These are phyloP conservation scores for Cryptosporidium baileyi DNA, from an alignment of 169 alveolate genomes.

Conservation along the genomic window DNA sequence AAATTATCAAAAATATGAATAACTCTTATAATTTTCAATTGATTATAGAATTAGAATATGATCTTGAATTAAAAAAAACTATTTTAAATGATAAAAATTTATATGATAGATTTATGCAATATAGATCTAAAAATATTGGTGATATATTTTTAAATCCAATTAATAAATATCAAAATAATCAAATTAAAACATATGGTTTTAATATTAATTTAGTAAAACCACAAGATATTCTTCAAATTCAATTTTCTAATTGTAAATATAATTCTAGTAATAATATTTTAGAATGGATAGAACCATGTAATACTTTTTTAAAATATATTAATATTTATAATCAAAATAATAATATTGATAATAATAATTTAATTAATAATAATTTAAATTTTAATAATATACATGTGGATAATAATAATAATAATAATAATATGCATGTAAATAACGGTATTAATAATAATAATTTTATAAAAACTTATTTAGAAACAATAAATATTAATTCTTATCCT, in stretches of 20 bases:
- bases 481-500: too few species aligned
- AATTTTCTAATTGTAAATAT: constrained; percentile 1
- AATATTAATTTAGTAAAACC: background rate
- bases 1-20: background rate
- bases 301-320: background rate
- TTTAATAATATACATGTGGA: too few species aligned
- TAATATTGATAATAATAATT: background rate
- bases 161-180: background rate
- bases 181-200: background rate
- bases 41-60: constrained; percentile 10
- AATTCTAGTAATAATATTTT: background rate
- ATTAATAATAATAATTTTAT: background rate
- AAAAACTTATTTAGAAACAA: background rate
- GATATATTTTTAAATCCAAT: background rate
- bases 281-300: background rate
- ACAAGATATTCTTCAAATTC: constrained; percentile 15
- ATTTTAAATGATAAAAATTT: background rate
- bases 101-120: background rate
- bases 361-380: too few species aligned
- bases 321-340: background rate
- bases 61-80: background rate
- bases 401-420: background rate
- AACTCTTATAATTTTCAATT: background rate
- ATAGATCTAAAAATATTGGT: background rate
- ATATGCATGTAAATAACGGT: too few species aligned